Evolutionary conservation across 495 filamentous ascomycete species (phyloP), one percentile per base, ranked within the genome.

Genomic region (Aspergillus kassunensis): DNA sequence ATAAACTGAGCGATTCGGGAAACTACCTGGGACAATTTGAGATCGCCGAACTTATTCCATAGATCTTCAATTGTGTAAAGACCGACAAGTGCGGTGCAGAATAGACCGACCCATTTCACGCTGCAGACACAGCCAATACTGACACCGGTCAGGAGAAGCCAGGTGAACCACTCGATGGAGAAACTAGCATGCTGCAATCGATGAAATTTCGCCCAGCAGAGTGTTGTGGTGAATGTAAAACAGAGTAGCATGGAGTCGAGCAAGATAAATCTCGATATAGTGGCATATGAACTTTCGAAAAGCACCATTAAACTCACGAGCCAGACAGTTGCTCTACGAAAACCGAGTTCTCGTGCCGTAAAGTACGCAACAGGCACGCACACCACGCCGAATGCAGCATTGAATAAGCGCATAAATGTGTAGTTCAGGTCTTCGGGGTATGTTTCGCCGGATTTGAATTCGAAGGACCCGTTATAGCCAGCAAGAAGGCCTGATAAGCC

Each of bases 401-500:
- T 98, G 82, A 98, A 98, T 29, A 93, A 79, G 55, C 93, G 86
- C 93, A 98, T 98, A 66, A 96, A 96, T 53, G 91, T 95, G 68
- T 97, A 98, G 76, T 98, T 87, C 63, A 98, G 76, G 61, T 97
- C 90, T 56, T 83, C 80, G 1, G 93, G 93, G 63, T 98, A 98
- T 37, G 79, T 88, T 67, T 97, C 93, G 60, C 93, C 93, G 20
- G 92, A 97, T 68, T 98, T 98, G 82, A 98, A 98, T 69, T 97
- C 95, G 72, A 98, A 98, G 1, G 95, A 96, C 29, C 93, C 93
- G 80, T 98, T 98, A 77, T 98, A 98, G 44, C 92, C 92, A 30
- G 93, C 93, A 48, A 98, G 76, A 60, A 91, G 92, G 59, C 93
- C 93, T 11, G 93, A 97, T 48, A 98, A 80, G 39, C 93, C 93